Evolutionary conservation across 2,329 filamentous ascomycete genomes (phyloP), one percentile per base, ranked within the genome.

Genomic region (Aspergillus pseudoviridinutans): DNA sequence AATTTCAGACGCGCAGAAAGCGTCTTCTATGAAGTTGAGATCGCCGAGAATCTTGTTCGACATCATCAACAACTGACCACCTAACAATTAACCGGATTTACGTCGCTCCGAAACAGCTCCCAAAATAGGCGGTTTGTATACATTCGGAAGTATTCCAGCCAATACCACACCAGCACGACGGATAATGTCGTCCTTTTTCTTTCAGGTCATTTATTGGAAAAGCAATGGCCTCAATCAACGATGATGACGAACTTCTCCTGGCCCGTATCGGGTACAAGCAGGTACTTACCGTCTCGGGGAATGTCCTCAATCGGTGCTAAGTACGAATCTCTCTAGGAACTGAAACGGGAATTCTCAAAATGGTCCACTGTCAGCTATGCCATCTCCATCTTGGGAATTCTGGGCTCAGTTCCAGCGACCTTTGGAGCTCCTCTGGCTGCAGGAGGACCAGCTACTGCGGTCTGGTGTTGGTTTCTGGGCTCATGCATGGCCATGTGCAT

Each of bases 341-440:
- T 87, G 27, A 78, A 78, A 63, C 78, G 85, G 54, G 83, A 87
- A 63, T 87, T 88, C 66, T 86, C 82, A 41, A 84, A 83, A 79
- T 87, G 84, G 84, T 87, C 84, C 3, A 87, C 84, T 2, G 76
- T 87, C 3, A 87, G 84, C 3, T 87, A 87, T 71, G 85, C 85
- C 27, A 85, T 87, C 59, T 87, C 84, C 10, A 85, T 87, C 59
- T 74, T 87, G 5, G 85, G 85, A 29, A 84, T 87, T 2, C 69
- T 87, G 1, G 85, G 85, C n/a, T 87, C 84, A 0, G 84, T 87
- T 0, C 85, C 85, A 28, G 84, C 85, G 22, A 87, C 84, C 1
- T 85, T 86, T 64, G 82, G 82, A 10, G 79, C 78, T 41, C 85
- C 85, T 1, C 75, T 87, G 59, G 75, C 74, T 29, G 78, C 83